A percentile compares a stretch with the other conserved stretches of the same genome.
Conservation (phyloP, 331 rosid genomes). For the Prunus yedoensis region DNA sequence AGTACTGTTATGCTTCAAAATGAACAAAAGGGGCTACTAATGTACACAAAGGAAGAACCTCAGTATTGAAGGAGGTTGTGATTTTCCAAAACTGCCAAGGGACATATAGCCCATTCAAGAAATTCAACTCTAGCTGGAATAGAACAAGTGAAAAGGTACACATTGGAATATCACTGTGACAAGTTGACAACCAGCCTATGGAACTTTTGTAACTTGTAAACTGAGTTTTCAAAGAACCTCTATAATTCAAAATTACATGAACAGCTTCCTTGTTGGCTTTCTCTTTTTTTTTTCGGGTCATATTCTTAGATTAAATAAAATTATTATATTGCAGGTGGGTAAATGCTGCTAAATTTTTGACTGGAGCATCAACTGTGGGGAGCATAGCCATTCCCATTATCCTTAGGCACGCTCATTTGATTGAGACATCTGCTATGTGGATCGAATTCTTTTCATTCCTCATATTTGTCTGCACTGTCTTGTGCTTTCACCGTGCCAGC, state of each 20-base stretch:
- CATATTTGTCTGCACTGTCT: slow-evolving; percentile 80
- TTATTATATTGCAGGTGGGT: slow-evolving; percentile 66
- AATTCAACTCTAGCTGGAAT: not conserved
- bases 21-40: no score
- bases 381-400: slow-evolving; percentile 94
- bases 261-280: not conserved
- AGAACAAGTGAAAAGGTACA: not conserved
- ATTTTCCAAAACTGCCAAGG: no score
- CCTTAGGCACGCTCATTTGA: slow-evolving; percentile 87
- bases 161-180: not conserved
- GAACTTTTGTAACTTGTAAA: not conserved
- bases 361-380: slow-evolving; percentile 90
- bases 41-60: no score
- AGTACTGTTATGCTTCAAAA: no score
- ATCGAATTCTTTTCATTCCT: slow-evolving; percentile 91
- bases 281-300: not conserved
- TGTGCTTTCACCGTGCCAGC: slow-evolving; percentile 92
- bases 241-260: not conserved
- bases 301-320: not conserved
- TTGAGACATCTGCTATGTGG: slow-evolving; percentile 93
- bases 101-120: not conserved
- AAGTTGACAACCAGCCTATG: not conserved
- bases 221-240: not conserved
- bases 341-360: slow-evolving; percentile 90
- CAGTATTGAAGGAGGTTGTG: no score